These are phyloP conservation scores for Diaporthe australafricana DNA, from an alignment of 2,329 filamentous ascomycete genomes.

Conservation along the genomic window DNA sequence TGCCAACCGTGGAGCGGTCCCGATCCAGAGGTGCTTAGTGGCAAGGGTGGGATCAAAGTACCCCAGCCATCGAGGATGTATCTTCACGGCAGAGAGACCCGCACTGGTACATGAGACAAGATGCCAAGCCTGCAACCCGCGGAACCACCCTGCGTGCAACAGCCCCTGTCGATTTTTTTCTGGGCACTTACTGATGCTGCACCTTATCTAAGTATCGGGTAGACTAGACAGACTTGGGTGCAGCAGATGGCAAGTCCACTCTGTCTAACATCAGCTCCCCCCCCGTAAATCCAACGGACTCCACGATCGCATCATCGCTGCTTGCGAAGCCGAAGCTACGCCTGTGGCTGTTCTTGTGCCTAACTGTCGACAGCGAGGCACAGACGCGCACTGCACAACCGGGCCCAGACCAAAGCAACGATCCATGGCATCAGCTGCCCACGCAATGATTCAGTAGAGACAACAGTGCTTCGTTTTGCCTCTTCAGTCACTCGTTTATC, in stretches of 20 bases:
- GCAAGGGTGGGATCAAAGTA: neutral
- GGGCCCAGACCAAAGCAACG: constrained; percentile 1
- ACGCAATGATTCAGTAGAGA: constrained; percentile 38
- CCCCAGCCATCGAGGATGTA: neutral
- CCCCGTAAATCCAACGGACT: constrained; percentile 12
- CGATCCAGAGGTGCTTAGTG: neutral
- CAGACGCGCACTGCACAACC: neutral
- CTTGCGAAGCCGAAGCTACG: constrained; percentile 19
- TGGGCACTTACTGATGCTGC: neutral
- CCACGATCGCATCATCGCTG: constrained; percentile 34
- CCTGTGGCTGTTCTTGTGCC: constrained; percentile 25
- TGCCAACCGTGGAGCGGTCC: neutral
- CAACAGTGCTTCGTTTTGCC: constrained; percentile 13
- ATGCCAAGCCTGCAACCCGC: constrained; percentile 21
- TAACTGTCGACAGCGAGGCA: neutral
- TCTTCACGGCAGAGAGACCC: neutral
- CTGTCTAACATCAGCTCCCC: constrained; percentile 4
- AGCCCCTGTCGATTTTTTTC: constrained; percentile 17
- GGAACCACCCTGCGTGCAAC: constrained; percentile 21
- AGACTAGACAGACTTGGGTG: neutral
- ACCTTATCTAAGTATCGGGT: constrained; percentile 22
- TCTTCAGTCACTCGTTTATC: constrained; percentile 38
- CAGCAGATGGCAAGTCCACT: constrained; percentile 7
- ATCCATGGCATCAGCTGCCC: constrained; percentile 6
- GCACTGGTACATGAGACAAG: neutral